Percentiles rank a stretch among this genome's conserved stretches.
Evolutionary conservation across 2,329 filamentous ascomycete genomes (phyloP).

Genomic region (Albophoma yamanashiensis): DNA sequence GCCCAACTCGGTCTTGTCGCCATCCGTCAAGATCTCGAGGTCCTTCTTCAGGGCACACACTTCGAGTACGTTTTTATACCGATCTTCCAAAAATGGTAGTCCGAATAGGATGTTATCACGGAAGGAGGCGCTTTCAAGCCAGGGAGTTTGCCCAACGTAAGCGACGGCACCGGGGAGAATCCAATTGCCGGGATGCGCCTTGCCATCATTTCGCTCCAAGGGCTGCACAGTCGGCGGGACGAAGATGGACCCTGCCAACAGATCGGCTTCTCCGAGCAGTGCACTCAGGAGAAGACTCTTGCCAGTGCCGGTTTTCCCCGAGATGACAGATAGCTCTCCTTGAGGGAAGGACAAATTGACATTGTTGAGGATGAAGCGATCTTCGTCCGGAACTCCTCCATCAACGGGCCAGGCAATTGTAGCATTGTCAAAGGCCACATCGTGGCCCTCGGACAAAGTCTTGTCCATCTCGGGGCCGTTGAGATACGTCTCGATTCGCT

Average conservation of each 20-base stretch:
- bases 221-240: slow-evolving; percentile 39
- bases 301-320: slow-evolving; percentile 66
- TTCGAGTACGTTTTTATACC: slow-evolving; percentile 59
- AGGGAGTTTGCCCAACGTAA: slow-evolving; percentile 70
- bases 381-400: slow-evolving; percentile 41
- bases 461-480: slow-evolving; percentile 51
- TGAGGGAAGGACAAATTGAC: slow-evolving; percentile 56
- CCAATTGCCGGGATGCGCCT: slow-evolving; percentile 56
- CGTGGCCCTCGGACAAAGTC: slow-evolving; percentile 41
- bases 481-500: slow-evolving; percentile 63
- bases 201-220: slow-evolving; percentile 46
- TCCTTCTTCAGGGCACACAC: slow-evolving; percentile 70
- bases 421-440: slow-evolving; percentile 55
- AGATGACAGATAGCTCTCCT: slow-evolving; percentile 62
- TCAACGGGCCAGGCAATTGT: slow-evolving; percentile 68
- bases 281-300: slow-evolving; percentile 67
- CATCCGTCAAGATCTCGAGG: slow-evolving; percentile 63
- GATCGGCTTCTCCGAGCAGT: slow-evolving; percentile 64
- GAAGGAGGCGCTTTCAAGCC: slow-evolving; percentile 76
- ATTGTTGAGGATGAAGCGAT: slow-evolving; percentile 54
- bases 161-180: slow-evolving; percentile 59
- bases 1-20: slow-evolving; percentile 71
- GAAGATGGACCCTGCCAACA: slow-evolving; percentile 51
- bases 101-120: slow-evolving; percentile 72
- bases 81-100: slow-evolving; percentile 54